phyloP scores from a whole-genome alignment of 139 green algal genomes.

The Diplosphaera chodatii region DNA sequence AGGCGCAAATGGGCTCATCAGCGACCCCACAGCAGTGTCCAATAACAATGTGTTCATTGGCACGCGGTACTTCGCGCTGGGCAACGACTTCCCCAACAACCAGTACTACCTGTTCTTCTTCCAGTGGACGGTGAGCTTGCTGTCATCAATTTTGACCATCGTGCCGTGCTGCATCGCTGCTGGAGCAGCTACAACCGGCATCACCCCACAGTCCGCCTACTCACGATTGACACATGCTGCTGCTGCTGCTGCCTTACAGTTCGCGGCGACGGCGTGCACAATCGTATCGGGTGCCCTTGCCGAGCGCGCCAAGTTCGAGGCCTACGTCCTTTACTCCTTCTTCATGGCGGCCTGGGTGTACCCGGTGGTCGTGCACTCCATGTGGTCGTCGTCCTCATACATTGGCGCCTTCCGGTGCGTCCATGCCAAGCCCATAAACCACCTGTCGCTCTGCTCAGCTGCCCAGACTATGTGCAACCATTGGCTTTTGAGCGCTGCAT shows the following conservation, averaged over 20 bases:
- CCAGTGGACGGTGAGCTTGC: conserved; percentile 25
- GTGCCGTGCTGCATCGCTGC: no score
- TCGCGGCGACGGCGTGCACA: conserved; percentile 63
- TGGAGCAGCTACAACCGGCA: no score
- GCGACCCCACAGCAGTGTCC: not conserved
- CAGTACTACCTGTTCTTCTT: conserved; percentile 20
- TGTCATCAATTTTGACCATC: no score
- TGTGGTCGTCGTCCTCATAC: conserved; percentile 32
- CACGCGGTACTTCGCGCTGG: conserved; percentile 22
- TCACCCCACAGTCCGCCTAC: no score
- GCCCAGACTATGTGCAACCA: no score
- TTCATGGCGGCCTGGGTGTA: conserved; percentile 74
- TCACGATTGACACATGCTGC: no score
- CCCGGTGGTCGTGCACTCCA: conserved; percentile 47
- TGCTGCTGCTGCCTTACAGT: no score
- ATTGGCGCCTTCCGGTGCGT: not conserved
- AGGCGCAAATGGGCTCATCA: not conserved
- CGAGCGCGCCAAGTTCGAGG: conserved; percentile 42
- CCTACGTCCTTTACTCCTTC: conserved; percentile 50
- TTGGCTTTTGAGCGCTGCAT: no score
- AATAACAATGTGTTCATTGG: conserved; percentile 21
- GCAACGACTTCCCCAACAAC: not conserved
- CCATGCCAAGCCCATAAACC: no score
- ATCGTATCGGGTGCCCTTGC: conserved; percentile 70
- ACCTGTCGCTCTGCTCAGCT: no score